Conservation (phyloP, 2,329 filamentous ascomycete species). For the Neurospora sp. region DNA sequence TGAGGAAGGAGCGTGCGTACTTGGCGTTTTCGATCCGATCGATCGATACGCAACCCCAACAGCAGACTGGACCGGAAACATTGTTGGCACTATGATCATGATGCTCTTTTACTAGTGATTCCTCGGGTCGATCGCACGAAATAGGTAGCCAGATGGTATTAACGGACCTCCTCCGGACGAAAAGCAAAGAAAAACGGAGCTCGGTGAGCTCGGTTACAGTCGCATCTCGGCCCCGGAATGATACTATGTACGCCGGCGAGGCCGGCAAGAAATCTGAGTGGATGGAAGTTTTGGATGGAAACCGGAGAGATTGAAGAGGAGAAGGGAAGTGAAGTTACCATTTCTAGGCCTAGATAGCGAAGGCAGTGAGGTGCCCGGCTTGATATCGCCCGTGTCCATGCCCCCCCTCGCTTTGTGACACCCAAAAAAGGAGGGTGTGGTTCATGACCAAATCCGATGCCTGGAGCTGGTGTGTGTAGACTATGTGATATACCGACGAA, state of each 20-base stretch:
- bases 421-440: no score
- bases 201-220: background rate
- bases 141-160: background rate
- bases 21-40: background rate
- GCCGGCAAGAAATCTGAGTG: background rate
- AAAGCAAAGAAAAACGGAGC: background rate
- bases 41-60: background rate
- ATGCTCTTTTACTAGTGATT: no score
- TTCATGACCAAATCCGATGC: no score
- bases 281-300: background rate
- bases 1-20: background rate
- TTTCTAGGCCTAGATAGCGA: background rate
- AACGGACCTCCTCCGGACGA: background rate
- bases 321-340: background rate
- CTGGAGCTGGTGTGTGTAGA: background rate
- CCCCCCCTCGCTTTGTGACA: no score
- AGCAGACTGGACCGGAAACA: background rate
- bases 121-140: background rate
- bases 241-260: background rate
- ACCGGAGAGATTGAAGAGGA: background rate
- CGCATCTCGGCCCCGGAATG: background rate
- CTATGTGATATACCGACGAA: background rate
- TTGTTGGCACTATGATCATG: background rate
- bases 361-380: background rate
- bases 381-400: background rate